Base-by-base conservation (phyloP, 2,329 filamentous ascomycete genomes). In the Zymoseptoria passerinii region DNA sequence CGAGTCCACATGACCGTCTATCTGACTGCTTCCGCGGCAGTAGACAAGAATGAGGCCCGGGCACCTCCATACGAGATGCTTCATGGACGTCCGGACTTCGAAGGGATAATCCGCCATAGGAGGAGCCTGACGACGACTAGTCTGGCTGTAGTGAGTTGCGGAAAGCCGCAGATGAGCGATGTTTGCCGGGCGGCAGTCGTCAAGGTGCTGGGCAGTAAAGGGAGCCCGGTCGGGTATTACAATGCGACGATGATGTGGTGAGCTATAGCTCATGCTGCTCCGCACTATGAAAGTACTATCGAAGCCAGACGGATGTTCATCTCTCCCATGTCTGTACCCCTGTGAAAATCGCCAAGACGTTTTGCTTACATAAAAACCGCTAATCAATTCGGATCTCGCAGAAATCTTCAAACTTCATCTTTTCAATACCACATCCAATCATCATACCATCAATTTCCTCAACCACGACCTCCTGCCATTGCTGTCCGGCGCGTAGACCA, bases 231-330 rank as follows among this genome's bases (percentile, higher is more conserved):
- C 13, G 59, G 60, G 44, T 65, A 58, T 49, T 61, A 57, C 49
- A 62, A 65, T 48, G 63, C 65, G 54, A 60, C 59, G n/a, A 51
- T 65, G 56, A 54, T 56, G 50, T 65, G 63, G 60, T 64, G 49
- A 50, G n/a, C 10, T 44, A 44, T 44, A 44, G 7, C 35, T 16
- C 35, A 44, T 7, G 13, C 10, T 6, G 35, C 13, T 10, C n/a
- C 35, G 13, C 35, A 44, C 35, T 44, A 23, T 23, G 23, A 23
- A 23, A 3, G 23, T 23, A 23, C 2, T 23, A 23, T 23, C 4
- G 23, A 23, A 23, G 23, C 23, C 4, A 23, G 23, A 23, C 23
- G 4, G 23, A n/a, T 44, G 35, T 16, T 44, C 16, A 13, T 16
- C 13, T 44, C 35, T 44, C 35, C 7, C 35, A 44, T 44, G 4